phyloP scores from a whole-genome alignment of 2,329 filamentous ascomycete species.

The Falciphora oryzae region DNA sequence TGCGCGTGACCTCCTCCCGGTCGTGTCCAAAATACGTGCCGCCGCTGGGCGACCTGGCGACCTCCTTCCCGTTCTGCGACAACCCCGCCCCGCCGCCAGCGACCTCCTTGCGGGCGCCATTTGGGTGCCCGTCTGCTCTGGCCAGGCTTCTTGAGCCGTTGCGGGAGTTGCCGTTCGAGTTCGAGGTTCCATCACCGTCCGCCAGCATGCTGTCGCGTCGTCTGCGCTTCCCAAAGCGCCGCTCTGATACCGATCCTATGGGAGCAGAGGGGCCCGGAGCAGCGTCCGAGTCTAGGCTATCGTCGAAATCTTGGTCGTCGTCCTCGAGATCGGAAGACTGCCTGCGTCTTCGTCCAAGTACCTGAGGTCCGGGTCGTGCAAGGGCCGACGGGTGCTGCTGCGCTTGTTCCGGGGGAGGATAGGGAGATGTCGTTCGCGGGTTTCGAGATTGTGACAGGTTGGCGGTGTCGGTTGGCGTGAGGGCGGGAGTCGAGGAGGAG shows the following conservation, averaged over 20 bases:
- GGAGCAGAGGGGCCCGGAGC: constrained; percentile 6
- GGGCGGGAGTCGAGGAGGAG: background rate
- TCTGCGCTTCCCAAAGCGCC: constrained; percentile 8
- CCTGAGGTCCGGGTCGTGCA: background rate
- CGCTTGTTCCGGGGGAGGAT: background rate
- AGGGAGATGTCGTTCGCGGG: background rate
- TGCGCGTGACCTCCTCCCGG: constrained; percentile 85
- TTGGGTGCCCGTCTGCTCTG: constrained; percentile 4
- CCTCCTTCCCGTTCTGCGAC: constrained; percentile 7
- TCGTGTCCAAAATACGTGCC: constrained; percentile 72
- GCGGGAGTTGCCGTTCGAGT: constrained; percentile 1
- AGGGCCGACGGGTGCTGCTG: background rate
- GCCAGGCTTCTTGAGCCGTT: constrained; percentile 1
- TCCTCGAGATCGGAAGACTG: constrained; percentile 3
- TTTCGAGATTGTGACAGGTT: background rate
- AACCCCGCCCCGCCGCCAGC: constrained; percentile 3
- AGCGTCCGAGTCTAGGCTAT: background rate
- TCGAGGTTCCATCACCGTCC: constrained; percentile 7
- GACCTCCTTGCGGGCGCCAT: constrained; percentile 8
- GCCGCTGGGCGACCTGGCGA: constrained; percentile 1
- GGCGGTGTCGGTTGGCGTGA: constrained; percentile 2
- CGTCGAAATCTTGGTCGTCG: constrained; percentile 6
- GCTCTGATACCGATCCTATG: constrained; percentile 5
- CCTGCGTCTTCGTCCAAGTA: constrained; percentile 8
- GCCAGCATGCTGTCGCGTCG: constrained; percentile 9